Percentiles rank a stretch among this genome's conserved stretches.
phyloP scores from a whole-genome alignment of 2,329 filamentous ascomycete genomes.

The Onygena corvina region DNA sequence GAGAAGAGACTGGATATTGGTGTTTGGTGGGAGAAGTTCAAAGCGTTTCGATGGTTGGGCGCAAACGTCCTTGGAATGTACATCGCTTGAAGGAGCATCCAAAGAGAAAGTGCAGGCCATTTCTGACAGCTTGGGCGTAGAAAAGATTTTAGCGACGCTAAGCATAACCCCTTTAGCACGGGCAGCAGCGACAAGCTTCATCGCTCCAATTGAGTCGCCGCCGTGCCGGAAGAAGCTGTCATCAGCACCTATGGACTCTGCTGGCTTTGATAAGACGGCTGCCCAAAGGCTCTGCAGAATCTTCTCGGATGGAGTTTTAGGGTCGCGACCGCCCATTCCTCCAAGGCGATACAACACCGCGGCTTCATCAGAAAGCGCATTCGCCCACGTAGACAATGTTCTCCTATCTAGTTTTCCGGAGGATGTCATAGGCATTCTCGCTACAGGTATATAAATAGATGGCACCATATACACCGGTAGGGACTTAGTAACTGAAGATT shows the following conservation, averaged over 20 bases:
- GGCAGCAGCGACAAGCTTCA: constrained; percentile 35
- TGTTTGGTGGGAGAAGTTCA: constrained; percentile 20
- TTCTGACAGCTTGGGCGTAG: constrained; percentile 32
- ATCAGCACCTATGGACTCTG: constrained; percentile 31
- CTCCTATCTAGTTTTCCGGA: constrained; percentile 63
- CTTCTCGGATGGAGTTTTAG: constrained; percentile 21
- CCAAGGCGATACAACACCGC: constrained; percentile 12
- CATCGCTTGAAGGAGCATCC: background rate
- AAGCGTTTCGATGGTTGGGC: constrained; percentile 21
- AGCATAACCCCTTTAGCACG: constrained; percentile 31
- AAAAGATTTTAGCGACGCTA: constrained; percentile 36
- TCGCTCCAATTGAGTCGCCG: constrained; percentile 38
- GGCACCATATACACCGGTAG: constrained; percentile 73
- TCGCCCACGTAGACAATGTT: constrained; percentile 32
- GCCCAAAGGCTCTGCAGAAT: constrained; percentile 30
- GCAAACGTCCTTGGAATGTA: constrained; percentile 22
- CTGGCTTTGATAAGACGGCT: constrained; percentile 27
- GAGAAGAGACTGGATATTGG: constrained; percentile 15
- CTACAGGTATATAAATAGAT: constrained; percentile 57
- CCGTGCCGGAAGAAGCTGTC: constrained; percentile 39
- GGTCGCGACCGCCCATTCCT: constrained; percentile 15
- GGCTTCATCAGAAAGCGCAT: constrained; percentile 12
- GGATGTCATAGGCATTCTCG: constrained; percentile 54
- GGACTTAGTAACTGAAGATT: constrained; percentile 37
- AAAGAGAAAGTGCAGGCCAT: constrained; percentile 25